Evolutionary conservation across 305 asterid species (phyloP).

Genomic region (Solanum hybrid): DNA sequence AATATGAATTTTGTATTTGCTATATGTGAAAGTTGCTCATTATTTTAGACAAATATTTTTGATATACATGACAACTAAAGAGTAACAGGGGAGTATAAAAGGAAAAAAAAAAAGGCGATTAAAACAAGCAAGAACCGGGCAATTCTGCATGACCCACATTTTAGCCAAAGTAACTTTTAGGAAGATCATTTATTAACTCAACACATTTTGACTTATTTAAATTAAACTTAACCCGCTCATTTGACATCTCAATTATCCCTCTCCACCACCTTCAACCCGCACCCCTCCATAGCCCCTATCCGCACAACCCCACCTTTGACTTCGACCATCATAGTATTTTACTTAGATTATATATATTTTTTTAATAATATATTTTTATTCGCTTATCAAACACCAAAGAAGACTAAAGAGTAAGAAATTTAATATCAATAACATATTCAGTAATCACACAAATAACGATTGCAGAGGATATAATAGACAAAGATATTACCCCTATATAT

Average conservation of each 20-base stretch:
- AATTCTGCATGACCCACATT: neutral
- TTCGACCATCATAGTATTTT: neutral
- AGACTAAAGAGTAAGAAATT: neutral
- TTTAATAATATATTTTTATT: neutral
- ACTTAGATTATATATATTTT: neutral
- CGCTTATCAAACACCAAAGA: neutral
- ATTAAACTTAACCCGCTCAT: rapidly evolving
- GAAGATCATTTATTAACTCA: neutral
- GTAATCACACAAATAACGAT: no score
- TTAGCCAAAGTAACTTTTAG: neutral
- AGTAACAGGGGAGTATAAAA: neutral
- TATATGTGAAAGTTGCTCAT: no score
- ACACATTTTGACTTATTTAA: neutral
- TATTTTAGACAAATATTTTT: neutral
- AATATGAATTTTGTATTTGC: no score
- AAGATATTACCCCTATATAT: neutral
- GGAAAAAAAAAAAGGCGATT: neutral
- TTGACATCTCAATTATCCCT: neutral
- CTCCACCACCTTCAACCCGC: neutral
- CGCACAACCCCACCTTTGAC: neutral
- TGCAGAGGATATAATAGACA: rapidly evolving
- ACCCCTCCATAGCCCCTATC: neutral
- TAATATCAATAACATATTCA: neutral
- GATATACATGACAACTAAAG: rapidly evolving
- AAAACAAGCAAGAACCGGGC: neutral